Evolutionary conservation across 805 yeast genomes (phyloP), one percentile per base, ranked within the genome.

Genomic region (Candida tammaniensis): DNA sequence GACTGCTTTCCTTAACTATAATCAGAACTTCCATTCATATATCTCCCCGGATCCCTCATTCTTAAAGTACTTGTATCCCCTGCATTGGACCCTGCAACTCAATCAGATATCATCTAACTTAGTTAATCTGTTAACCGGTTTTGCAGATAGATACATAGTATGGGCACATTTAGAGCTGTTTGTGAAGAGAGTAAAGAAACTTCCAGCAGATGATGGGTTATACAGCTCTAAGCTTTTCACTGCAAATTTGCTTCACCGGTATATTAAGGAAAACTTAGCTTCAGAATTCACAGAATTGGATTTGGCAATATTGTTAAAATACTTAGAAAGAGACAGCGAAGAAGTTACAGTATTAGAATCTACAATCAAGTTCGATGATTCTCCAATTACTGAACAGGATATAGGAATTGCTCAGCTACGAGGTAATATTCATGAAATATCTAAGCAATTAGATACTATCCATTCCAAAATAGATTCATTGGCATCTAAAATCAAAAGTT

Each of bases 401-500:
- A 46, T 55, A 8, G 53, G 53, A 7, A 51, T 66, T 3, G 49
- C 58, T 8, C 45, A 57, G 19, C 21, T 67, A 15, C 52, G 59
- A 27, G 27, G 35, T 15, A 49, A 39, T 10, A 35, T 59, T 5
- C 35, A 36, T 5, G 50, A 42, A 12, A 50, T 59, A 7, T 46
- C 38, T 7, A 27, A 20, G 1, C 36, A 45, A 9, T 35, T 62
- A 24, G 57, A 54, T 11, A 7, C 34, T 5, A 35, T 35, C 4
- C 27, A 35, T 24, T 10, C 15, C 7, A 47, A 50, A 26, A 33
- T 61, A 1, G 33, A 39, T 8, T 43, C 35, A 7, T 40, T 54
- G 2, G 49, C 51, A 11, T 41, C 43, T 1, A 31, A 38, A 18
- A 42, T 61, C 15, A 33, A 43, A 9, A 40, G 30, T 15, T 33